Base-by-base conservation (phyloP, 2,329 filamentous ascomycete genomes). In the Penicillium sumatraense region DNA sequence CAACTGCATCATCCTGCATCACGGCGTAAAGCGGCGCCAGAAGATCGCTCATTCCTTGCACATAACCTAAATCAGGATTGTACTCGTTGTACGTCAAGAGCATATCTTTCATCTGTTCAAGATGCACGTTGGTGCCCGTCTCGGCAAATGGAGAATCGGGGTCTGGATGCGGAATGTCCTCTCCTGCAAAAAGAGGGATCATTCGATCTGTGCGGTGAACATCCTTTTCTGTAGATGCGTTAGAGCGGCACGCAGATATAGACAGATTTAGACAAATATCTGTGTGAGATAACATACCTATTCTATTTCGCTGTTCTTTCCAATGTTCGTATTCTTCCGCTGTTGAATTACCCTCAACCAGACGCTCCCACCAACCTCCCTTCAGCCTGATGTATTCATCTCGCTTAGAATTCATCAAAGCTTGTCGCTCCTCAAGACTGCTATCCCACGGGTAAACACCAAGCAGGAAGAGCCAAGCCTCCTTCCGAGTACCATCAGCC, bases 71-170 rank as follows among this genome's bases (percentile, higher is more conserved):
- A 55, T 95, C 91, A 56, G 87, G 90, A 78, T 99, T 99, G 77
- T 96, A 96, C 76, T 99, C 95, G 72, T 99, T 98, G 75, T 99
- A 99, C 0, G 95, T 98, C 16, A 99, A 83, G 0, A 99, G 87
- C 90, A 99, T 96, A 72, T 99, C 95, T 77, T 99, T 99, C 86
- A 99, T 90, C 78, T 99, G 95, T 75, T 99, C 95, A 60, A 99
- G 84, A 74, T 99, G 95, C 5, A 97, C 93, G 67, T 99, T 99
- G 44, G 95, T 99, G 59, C 95, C 95, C 3, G 88, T 85, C 41
- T 93, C 90, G 11, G 93, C 91, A 73, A 98, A 99, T 0, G 95
- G 93, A 0, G 93, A 98, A 58, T 93, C 90, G 0, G 95, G 95
- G 67, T 99, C 95, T 0, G 95, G 96, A 70, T 99, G 95, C 7